Base-by-base conservation (phyloP, 1,284 basidiomycete species). In the Tetrapyrgos nigripes region DNA sequence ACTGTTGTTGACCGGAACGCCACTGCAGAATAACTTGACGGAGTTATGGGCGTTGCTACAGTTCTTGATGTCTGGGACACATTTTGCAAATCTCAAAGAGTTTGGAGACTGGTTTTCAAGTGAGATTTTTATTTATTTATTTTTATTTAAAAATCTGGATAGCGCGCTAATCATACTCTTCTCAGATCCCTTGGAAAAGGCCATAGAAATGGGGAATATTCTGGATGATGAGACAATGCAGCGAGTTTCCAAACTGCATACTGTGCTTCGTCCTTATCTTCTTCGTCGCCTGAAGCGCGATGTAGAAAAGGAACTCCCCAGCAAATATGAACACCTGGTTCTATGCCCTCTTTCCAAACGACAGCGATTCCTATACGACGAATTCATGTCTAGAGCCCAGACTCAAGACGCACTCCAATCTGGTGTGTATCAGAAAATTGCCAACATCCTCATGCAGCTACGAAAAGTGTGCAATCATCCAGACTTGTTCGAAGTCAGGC, bases 31-130 rank as follows among this genome's bases (percentile, higher is more conserved):
- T 71, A 98, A 98, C 63, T 24, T 47, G 10, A 97, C 96, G 62
- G 96, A 98, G 72, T 79, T 98, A 1, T 98, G 96, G 96, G 93
- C 94, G 23, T 77, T 98, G 59, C 79, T 98, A 67, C 96, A 98
- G 74, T 98, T 98, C 70, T 77, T 98, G 62, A 97, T 97, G 94
- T 96, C 96, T 2, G 93, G 94, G 1, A 86, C 92, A 19, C 89
- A 93, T 53, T 98, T 98, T 72, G 95, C 94, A 13, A 94, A 94
- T 70, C 79, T 96, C 67, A 94, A 94, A 69, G 95, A 98, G 72
- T 98, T 98, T 69, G 93, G 89, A 17, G 93, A 97, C 58, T 97
- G 96, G 96, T 98, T 98, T 73, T 94, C 95, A 3, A 97, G 94
- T 96, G 67, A 73, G 93, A 73, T 26, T 35, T 29, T 6, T 49